Base-by-base conservation (phyloP, 495 filamentous ascomycete species). In the Annulohypoxylon stygium region DNA sequence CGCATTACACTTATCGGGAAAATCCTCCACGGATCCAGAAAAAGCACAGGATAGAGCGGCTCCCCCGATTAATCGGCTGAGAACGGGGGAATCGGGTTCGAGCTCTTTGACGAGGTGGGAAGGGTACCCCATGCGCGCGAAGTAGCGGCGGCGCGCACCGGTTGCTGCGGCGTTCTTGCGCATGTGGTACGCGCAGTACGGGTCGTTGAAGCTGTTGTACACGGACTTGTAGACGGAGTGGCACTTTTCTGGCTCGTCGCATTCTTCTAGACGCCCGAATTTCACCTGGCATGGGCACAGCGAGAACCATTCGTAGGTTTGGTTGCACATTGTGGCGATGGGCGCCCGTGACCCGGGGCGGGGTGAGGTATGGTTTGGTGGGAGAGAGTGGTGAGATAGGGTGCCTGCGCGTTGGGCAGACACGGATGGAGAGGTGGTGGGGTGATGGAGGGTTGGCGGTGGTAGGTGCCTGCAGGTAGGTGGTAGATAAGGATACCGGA, bases 271-370 rank as follows among this genome's bases (percentile, higher is more conserved):
- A 26, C 1, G 8, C 25, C 23, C 50, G 23, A 2, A 33, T 30
- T 30, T 33, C 2, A 60, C 16, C 18, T 60, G 36, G 57, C 57
- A 60, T 0, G 57, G 57, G 57, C 57, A 60, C 18, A 43, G 57
- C 0, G 1, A 4, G 57, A n/a, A 60, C 18, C 26, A 14, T 2
- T 12, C 11, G 36, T 60, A 60, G 36, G 1, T 4, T 25, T 60
- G 57, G 20, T 14, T 25, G 36, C 57, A 60, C 57, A 60, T 60
- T 11, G 43, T 43, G 57, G 39, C 10, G 57, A 14, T 26, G 20
- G 48, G 48, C 2, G 50, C 30, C 12, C 25, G n/a, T 25, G 51
- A 33, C 4, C 48, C 12, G 10, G 10, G 23, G 48, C 20, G 20
- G 20, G 23, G 20, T 11, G 30, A 2, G 48, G 48, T 53, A 4